Evolutionary conservation across 163 green algal genomes (phyloP).

Genomic region (Prototheca wickerhamii): DNA sequence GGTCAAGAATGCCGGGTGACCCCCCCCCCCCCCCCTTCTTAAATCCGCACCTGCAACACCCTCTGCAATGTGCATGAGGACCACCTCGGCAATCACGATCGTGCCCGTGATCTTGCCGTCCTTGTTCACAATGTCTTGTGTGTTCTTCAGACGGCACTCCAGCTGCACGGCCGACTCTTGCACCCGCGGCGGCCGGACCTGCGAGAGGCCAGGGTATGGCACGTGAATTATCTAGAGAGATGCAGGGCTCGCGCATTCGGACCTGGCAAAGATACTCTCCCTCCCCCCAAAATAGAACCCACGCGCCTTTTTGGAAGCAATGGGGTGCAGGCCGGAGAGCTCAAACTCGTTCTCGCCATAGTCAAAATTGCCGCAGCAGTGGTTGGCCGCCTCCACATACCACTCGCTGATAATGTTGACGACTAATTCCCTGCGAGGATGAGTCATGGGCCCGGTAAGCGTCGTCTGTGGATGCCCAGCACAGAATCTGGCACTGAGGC

Average conservation of each 20-base stretch:
- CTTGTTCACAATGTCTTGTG: slow-evolving; percentile 51
- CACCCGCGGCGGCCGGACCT: slow-evolving; percentile 71
- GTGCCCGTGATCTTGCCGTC: slow-evolving; percentile 49
- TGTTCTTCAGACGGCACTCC: slow-evolving; percentile 71
- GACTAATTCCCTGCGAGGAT: slow-evolving; percentile 68
- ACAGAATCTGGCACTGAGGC: background rate
- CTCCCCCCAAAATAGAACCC: background rate
- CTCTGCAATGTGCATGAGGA: slow-evolving; percentile 72
- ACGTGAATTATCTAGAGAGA: background rate
- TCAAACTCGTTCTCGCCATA: slow-evolving; percentile 72
- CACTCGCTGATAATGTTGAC: slow-evolving; percentile 93
- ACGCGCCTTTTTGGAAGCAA: slow-evolving; percentile 51
- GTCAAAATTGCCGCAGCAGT: slow-evolving; percentile 76
- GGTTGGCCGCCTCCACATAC: slow-evolving; percentile 88
- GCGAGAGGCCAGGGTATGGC: background rate
- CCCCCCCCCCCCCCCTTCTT: background rate
- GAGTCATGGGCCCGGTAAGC: background rate
- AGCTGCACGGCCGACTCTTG: slow-evolving; percentile 78
- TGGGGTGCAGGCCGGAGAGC: slow-evolving; percentile 58
- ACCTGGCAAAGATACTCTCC: background rate
- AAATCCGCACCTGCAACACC: slow-evolving; percentile 37
- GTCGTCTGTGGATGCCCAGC: background rate
- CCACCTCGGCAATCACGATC: slow-evolving; percentile 77
- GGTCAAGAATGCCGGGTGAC: background rate
- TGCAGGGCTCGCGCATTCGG: too few relatives aligned